Base-by-base conservation (phyloP, 2,329 filamentous ascomycete species). In the Diaporthe citri region DNA sequence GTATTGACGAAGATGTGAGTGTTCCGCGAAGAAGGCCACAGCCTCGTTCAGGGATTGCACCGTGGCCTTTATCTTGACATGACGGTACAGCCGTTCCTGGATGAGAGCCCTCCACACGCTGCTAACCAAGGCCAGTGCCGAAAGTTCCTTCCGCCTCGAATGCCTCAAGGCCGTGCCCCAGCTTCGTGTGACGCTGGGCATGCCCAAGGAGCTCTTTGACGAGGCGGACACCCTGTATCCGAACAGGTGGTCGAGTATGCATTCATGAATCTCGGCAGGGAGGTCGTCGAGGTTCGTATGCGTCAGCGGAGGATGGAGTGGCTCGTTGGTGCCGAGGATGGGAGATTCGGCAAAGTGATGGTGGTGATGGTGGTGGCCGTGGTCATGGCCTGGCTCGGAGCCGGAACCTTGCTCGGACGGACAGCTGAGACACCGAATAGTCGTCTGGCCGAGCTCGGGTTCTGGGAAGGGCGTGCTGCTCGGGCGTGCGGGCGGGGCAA, bases 31-130 rank as follows among this genome's bases (percentile, higher is more conserved):
- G 86, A 93, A 94, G 46, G 84, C 77, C 77, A 89, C 86, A 9
- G 92, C 90, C 64, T 91, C 87, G 56, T 89, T 84, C 55, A 94
- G 84, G 22, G 89, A 92, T n/a, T 89, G 87, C 51, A 89, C 85
- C 0, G 92, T 94, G 0, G 92, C 93, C 83, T 94, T 93, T 78
- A 95, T 86, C 83, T 95, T 94, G 84, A 95, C 90, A 81, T 94
- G 93, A 56, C 93, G 88, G 83, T 94, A 95, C 3, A 95, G 88
- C 51, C 93, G 88, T 80, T 93, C 89, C 81, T 95, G 93, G 28
- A 95, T 90, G 73, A 95, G 80, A 48, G 87, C 84, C 66, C 92
- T 89, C 93, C 93, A 95, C n/a, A 88, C 83, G 5, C 83, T 86
- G 78, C 86, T 90, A 62, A 92, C 90, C 70, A 93, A 83, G 4